Conservation (phyloP, 1,284 basidiomycete species). For the Phaffia rhodozyma region DNA sequence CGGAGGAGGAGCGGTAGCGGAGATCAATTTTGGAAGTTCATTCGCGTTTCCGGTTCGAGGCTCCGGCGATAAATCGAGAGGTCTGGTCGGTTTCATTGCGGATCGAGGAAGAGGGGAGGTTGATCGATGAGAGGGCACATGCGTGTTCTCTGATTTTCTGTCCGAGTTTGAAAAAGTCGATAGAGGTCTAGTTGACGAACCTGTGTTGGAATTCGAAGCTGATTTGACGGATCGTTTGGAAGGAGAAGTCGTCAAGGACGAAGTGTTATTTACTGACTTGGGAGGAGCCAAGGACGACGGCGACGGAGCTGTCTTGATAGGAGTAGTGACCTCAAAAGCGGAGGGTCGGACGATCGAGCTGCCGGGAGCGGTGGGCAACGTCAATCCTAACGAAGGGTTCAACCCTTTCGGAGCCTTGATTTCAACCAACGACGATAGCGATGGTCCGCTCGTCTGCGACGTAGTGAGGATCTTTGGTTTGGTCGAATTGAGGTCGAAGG, state of each 20-base stretch:
- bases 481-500: neutral
- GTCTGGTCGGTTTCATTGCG: slow-evolving; percentile 6
- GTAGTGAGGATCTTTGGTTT: neutral
- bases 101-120: slow-evolving; percentile 10
- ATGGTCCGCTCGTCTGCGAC: neutral
- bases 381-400: slow-evolving; percentile 13
- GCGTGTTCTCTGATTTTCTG: neutral
- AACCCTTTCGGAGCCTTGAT: slow-evolving; percentile 14
- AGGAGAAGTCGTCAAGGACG: neutral
- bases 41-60: neutral
- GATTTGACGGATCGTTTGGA: neutral
- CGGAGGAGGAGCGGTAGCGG: slow-evolving; percentile 2
- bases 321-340: neutral
- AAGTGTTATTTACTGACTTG: neutral
- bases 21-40: neutral
- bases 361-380: slow-evolving; percentile 10
- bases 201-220: neutral
- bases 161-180: neutral
- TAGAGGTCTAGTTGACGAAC: neutral
- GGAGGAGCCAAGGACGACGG: neutral
- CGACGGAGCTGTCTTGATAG: neutral
- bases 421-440: slow-evolving; percentile 1
- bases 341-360: slow-evolving; percentile 16
- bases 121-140: slow-evolving; percentile 5
- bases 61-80: neutral